A percentile compares a stretch with the other conserved stretches of the same genome.
Evolutionary conservation across 257 asterid genomes (phyloP).

Genomic region (Solanum chiquidenum): DNA sequence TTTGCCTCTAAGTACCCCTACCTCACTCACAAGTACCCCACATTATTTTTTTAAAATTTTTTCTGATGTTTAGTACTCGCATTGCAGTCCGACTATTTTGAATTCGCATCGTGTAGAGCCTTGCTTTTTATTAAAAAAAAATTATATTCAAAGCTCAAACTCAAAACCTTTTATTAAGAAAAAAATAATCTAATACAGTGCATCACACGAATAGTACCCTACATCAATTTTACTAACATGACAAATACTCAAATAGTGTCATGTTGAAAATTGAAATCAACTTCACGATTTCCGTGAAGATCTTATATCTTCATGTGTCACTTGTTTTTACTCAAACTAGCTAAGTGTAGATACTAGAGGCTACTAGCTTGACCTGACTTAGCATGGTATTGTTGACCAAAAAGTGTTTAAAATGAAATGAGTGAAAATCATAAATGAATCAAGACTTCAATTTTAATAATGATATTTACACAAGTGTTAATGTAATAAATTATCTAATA

Average conservation of each 20-base stretch:
- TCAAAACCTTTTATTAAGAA: too few relatives aligned
- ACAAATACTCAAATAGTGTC: background rate
- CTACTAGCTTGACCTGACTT: background rate
- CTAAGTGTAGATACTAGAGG: slow-evolving; percentile 1
- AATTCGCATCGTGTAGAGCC: fast-evolving
- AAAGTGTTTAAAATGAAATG: background rate
- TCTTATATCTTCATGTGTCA: background rate
- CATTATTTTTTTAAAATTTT: background rate
- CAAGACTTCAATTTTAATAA: background rate
- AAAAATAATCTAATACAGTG: fast-evolving
- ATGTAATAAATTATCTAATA: background rate
- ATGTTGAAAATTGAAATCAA: background rate
- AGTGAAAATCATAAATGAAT: background rate
- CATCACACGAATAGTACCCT: background rate
- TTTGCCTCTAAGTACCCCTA: background rate
- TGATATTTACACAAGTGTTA: background rate
- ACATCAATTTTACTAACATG: background rate
- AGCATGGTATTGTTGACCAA: slow-evolving; percentile 31
- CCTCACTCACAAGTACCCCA: background rate
- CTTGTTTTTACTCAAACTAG: background rate
- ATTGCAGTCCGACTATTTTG: fast-evolving
- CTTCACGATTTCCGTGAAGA: background rate
- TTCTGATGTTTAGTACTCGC: too few relatives aligned
- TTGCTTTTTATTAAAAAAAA: fast-evolving
- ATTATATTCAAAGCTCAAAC: background rate